phyloP scores from a whole-genome alignment of 106 monocot species.

The Triglochin maritima region DNA sequence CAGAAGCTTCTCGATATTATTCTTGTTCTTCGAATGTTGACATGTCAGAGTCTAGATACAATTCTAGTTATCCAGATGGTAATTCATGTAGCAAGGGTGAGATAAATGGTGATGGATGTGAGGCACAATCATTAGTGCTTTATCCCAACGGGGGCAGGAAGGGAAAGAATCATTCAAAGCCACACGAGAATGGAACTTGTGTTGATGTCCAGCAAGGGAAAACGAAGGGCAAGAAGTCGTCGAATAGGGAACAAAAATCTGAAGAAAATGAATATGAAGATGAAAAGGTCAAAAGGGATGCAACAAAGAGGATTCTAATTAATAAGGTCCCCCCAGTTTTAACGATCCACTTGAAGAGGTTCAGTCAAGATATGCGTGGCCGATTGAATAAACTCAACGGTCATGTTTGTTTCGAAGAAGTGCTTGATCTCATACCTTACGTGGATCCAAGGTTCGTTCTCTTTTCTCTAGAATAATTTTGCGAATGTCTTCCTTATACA shows the following conservation, averaged over 20 bases:
- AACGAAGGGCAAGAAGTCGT: slow-evolving; percentile 8
- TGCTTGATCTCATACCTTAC: slow-evolving; percentile 63
- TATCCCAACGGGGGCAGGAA: slow-evolving; percentile 2
- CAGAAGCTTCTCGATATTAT: slow-evolving; percentile 17
- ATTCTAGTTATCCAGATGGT: slow-evolving; percentile 14
- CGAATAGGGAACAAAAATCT: slow-evolving; percentile 3
- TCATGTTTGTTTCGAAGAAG: slow-evolving; percentile 63
- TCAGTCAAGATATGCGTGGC: slow-evolving; percentile 73
- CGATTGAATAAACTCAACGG: slow-evolving; percentile 73
- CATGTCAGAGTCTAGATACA: not conserved
- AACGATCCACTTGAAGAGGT: slow-evolving; percentile 81
- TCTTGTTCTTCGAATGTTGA: slow-evolving; percentile 10
- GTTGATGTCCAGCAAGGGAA: not conserved
- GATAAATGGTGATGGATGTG: slow-evolving; percentile 1
- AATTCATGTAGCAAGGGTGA: slow-evolving; percentile 25
- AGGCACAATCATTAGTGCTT: slow-evolving; percentile 11
- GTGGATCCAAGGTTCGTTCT: slow-evolving; percentile 53
- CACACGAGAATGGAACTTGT: slow-evolving; percentile 11
- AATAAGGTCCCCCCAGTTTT: slow-evolving; percentile 46
- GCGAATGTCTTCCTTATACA: too few species aligned
- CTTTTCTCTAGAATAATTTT: not conserved
- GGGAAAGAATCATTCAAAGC: slow-evolving; percentile 3
- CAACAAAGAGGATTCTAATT: slow-evolving; percentile 65
- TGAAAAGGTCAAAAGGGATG: slow-evolving; percentile 55
- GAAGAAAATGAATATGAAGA: slow-evolving; percentile 17